phyloP scores from a whole-genome alignment of 768 basidiomycete species.

The Zangia roseola region DNA sequence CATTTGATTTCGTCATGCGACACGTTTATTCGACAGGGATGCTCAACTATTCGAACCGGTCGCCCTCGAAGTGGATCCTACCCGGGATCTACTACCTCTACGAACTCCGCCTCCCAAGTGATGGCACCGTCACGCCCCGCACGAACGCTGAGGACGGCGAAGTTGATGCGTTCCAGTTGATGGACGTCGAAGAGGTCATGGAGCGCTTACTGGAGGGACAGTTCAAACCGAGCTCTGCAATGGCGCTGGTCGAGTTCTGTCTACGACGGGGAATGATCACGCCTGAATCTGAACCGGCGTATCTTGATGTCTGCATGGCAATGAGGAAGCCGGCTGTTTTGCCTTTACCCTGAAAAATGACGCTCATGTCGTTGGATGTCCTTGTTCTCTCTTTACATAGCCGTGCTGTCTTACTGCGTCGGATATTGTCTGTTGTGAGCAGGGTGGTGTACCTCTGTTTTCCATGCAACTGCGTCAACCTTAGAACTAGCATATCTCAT shows the following conservation, averaged over 20 bases:
- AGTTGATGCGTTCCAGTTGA: conserved; percentile 41
- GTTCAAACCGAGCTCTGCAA: conserved; percentile 44
- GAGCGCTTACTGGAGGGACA: conserved; percentile 31
- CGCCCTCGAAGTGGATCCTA: conserved; percentile 42
- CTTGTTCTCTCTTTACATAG: no score
- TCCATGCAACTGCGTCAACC: no score
- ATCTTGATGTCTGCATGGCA: conserved; percentile 25
- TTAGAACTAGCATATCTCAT: no score
- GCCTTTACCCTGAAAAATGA: conserved; percentile 18
- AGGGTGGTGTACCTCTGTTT: no score
- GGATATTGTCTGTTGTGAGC: no score
- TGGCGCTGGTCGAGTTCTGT: conserved; percentile 44
- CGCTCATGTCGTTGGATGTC: no score
- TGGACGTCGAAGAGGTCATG: conserved; percentile 35
- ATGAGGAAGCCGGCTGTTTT: conserved; percentile 17
- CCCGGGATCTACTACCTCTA: conserved; percentile 46
- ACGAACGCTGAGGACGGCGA: conserved; percentile 41
- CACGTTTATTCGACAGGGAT: conserved; percentile 36
- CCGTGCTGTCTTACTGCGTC: no score
- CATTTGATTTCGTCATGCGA: conserved; percentile 34
- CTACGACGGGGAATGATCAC: conserved; percentile 34
- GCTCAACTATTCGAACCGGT: conserved; percentile 42
- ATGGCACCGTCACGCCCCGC: conserved; percentile 33
- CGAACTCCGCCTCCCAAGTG: conserved; percentile 39
- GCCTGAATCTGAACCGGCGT: conserved; percentile 23